These are phyloP conservation scores for Sanghuangporus weigelae DNA, from an alignment of 1,284 basidiomycete species.

Conservation along the genomic window DNA sequence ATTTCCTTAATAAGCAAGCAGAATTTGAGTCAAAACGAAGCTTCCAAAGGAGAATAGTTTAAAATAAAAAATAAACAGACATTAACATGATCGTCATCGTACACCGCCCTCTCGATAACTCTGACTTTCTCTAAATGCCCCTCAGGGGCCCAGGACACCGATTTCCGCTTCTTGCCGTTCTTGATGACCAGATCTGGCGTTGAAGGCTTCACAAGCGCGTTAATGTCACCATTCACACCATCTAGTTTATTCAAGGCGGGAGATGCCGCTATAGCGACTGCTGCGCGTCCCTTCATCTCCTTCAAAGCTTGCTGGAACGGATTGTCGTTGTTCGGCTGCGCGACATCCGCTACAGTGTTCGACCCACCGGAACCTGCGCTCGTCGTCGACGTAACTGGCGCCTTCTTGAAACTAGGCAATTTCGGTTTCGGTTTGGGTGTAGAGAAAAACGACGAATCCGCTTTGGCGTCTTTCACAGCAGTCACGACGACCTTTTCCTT, in stretches of 20 bases:
- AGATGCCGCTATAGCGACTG: constrained; percentile 32
- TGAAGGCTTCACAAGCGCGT: constrained; percentile 25
- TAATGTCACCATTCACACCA: constrained; percentile 12
- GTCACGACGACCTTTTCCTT: constrained; percentile 33
- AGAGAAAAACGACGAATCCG: constrained; percentile 80
- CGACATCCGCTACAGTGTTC: constrained; percentile 53
- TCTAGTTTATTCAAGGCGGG: constrained; percentile 25
- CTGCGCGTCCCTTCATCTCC: constrained; percentile 56
- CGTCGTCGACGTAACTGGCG: constrained; percentile 26
- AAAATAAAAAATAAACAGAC: constrained; percentile 48
- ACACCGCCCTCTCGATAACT: constrained; percentile 75
- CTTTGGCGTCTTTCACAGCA: constrained; percentile 67
- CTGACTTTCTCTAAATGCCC: constrained; percentile 64
- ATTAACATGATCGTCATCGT: constrained; percentile 78
- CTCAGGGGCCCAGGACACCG: constrained; percentile 72
- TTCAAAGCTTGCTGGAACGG: constrained; percentile 78
- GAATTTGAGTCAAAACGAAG: constrained; percentile 42
- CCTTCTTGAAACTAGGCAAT: constrained; percentile 77
- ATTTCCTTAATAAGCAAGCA: constrained; percentile 48
- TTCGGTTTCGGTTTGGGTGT: constrained; percentile 76
- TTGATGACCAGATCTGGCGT: constrained; percentile 26
- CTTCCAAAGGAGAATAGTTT: constrained; percentile 25
- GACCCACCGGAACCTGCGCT: constrained; percentile 35
- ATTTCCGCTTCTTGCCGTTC: constrained; percentile 59
- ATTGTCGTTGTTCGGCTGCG: constrained; percentile 61